Evolutionary conservation across 2,329 filamentous ascomycete species (phyloP).

Genomic region (Ophioceras dolichostomum): DNA sequence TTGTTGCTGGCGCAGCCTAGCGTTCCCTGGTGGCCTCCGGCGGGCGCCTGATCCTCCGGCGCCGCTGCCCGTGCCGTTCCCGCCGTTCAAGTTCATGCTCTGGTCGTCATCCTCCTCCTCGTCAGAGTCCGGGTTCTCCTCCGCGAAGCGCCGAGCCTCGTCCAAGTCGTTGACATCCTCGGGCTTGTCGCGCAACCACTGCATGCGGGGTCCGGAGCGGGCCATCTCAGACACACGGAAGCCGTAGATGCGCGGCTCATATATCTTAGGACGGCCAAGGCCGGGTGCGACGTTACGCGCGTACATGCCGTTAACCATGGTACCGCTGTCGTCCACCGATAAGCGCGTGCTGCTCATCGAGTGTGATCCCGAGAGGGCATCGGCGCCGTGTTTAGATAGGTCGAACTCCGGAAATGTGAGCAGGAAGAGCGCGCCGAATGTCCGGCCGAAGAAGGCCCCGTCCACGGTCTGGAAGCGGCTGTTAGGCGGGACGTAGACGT

Average conservation of each 20-base stretch:
- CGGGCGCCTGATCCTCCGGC: conserved; percentile 10
- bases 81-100: conserved; percentile 28
- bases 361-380: conserved; percentile 41
- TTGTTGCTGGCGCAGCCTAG: conserved; percentile 24
- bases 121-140: conserved; percentile 43
- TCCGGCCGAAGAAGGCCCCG: conserved; percentile 95
- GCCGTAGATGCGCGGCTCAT: conserved; percentile 92
- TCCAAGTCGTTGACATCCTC: conserved; percentile 71
- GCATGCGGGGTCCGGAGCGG: conserved; percentile 86
- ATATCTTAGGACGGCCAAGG: conserved; percentile 70
- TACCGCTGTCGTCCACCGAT: conserved; percentile 29
- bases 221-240: conserved; percentile 90
- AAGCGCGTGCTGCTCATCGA: conserved; percentile 15
- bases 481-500: conserved; percentile 95
- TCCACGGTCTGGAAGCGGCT: conserved; percentile 95
- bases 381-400: conserved; percentile 58
- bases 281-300: conserved; percentile 80
- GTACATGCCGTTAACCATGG: conserved; percentile 72
- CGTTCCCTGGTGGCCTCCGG: conserved; percentile 29
- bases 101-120: conserved; percentile 33
- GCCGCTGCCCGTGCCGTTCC: conserved; percentile 11
- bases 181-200: conserved; percentile 84
- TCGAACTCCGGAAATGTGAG: conserved; percentile 98
- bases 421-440: conserved; percentile 92
- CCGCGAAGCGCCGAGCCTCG: conserved; percentile 50